Evolutionary conservation across 2,329 filamentous ascomycete species (phyloP).

Genomic region (Pseudogymnoascus sp.): DNA sequence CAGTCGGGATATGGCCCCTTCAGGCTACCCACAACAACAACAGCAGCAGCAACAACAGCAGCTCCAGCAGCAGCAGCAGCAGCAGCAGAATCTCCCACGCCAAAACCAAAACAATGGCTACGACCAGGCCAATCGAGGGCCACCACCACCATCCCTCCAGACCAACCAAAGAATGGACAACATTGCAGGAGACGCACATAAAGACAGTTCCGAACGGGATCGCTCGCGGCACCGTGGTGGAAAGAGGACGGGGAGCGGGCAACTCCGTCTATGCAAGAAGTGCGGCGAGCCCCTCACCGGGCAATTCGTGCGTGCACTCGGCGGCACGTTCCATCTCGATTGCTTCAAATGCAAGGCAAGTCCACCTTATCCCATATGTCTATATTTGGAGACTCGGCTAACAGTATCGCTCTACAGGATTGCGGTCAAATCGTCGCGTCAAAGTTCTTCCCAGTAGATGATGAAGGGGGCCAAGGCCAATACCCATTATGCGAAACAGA

Average conservation of each 20-base stretch:
- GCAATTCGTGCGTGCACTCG: constrained; percentile 90
- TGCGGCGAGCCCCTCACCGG: constrained; percentile 82
- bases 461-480: constrained; percentile 75
- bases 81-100: constrained; percentile 13
- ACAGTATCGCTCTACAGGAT: constrained; percentile 51
- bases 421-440: constrained; percentile 95
- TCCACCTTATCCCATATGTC: constrained; percentile 9
- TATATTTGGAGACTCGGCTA: constrained; percentile 13
- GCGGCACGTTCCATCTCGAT: constrained; percentile 91
- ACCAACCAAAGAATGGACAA: constrained; percentile 3
- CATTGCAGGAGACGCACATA: not conserved
- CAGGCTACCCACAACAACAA: constrained; percentile 1
- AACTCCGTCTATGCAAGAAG: constrained; percentile 69
- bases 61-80: not conserved
- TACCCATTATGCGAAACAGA: constrained; percentile 97
- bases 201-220: constrained; percentile 40
- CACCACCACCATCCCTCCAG: constrained; percentile 16
- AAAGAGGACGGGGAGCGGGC: constrained; percentile 47
- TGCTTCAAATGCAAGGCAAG: constrained; percentile 92
- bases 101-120: constrained; percentile 24
- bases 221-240: constrained; percentile 47
- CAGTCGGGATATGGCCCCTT: constrained; percentile 17
- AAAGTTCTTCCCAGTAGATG: constrained; percentile 96
- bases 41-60: not conserved
- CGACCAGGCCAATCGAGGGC: constrained; percentile 21